Evolutionary conservation across 331 rosid species (phyloP).

Genomic region (Malus hybrid): DNA sequence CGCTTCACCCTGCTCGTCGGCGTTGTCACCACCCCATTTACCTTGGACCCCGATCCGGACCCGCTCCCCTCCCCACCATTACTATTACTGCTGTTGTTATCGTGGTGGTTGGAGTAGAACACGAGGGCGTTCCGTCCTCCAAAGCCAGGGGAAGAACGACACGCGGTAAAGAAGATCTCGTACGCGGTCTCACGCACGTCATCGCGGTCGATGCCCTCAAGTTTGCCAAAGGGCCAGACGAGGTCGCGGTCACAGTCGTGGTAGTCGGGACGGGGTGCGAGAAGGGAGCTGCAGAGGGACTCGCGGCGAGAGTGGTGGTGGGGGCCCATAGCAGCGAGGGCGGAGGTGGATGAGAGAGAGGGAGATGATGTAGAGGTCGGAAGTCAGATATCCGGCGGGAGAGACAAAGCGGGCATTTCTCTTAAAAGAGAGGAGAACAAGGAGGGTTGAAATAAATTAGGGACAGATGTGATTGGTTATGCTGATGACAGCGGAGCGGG

Average conservation of each 20-base stretch:
- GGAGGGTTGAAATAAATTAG: background rate
- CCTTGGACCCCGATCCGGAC: slow-evolving; percentile 14
- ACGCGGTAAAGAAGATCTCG: slow-evolving; percentile 80
- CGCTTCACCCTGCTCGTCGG: slow-evolving; percentile 73
- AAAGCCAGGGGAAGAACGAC: slow-evolving; percentile 82
- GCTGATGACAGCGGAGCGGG: slow-evolving; percentile 2
- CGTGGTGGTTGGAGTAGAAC: slow-evolving; percentile 26
- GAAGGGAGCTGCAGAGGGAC: slow-evolving; percentile 34
- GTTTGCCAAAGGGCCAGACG: slow-evolving; percentile 43
- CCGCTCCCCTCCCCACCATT: background rate
- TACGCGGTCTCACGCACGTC: slow-evolving; percentile 73
- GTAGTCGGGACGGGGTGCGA: slow-evolving; percentile 25
- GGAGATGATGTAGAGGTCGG: background rate
- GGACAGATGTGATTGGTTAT: slow-evolving; percentile 8
- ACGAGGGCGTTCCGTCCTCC: slow-evolving; percentile 58
- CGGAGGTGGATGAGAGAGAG: slow-evolving; percentile 2
- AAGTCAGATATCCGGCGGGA: slow-evolving; percentile 22
- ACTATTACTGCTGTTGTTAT: background rate
- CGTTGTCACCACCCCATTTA: slow-evolving; percentile 47
- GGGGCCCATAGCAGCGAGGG: slow-evolving; percentile 48
- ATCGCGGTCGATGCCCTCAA: slow-evolving; percentile 44
- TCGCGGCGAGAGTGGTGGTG: slow-evolving; percentile 62
- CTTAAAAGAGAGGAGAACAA: slow-evolving; percentile 6
- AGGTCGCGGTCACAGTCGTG: slow-evolving; percentile 27
- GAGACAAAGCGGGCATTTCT: slow-evolving; percentile 21